A percentile compares a stretch with the other conserved stretches of the same genome.
These are phyloP conservation scores for Acmispon strigosus DNA, from an alignment of 306 rosid genomes.

Conservation along the genomic window DNA sequence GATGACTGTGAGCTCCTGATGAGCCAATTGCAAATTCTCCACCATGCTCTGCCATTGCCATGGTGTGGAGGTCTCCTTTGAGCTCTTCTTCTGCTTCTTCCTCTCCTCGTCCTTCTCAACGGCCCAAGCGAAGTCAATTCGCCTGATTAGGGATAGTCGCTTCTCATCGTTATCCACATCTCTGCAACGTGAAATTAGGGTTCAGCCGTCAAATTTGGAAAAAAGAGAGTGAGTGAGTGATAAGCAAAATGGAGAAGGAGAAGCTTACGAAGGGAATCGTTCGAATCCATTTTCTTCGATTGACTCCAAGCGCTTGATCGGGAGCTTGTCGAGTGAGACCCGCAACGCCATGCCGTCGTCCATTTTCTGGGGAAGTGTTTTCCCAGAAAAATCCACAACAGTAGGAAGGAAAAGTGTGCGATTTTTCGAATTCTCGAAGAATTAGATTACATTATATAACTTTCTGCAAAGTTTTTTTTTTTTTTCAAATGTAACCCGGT, in stretches of 20 bases:
- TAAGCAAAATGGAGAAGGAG: not conserved
- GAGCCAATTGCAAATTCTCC: conserved; percentile 81
- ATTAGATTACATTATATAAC: too few species aligned
- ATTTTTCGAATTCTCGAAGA: not conserved
- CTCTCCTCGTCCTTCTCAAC: conserved; percentile 71
- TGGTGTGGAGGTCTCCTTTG: conserved; percentile 67
- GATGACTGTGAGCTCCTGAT: conserved; percentile 82
- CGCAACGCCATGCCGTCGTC: conserved; percentile 43
- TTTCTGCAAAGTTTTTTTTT: too few species aligned
- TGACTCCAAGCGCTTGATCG: conserved; percentile 75
- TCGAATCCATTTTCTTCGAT: conserved; percentile 82
- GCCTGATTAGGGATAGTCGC: conserved; percentile 61
- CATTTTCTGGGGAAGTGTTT: conserved; percentile 31
- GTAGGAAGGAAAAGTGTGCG: too few species aligned
- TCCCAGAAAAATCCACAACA: conserved; percentile 16
- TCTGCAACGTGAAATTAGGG: conserved; percentile 24
- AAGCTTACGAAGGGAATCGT: conserved; percentile 64
- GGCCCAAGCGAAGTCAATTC: conserved; percentile 91
- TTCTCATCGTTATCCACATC: conserved; percentile 81
- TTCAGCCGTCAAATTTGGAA: not conserved
- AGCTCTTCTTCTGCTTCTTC: conserved; percentile 66
- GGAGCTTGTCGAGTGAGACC: conserved; percentile 83
- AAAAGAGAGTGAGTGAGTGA: not conserved
- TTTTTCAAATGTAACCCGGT: too few species aligned
- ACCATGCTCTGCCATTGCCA: conserved; percentile 92